Percentiles rank a stretch among this genome's conserved stretches.
phyloP scores from a whole-genome alignment of 2,329 filamentous ascomycete genomes.

The Stachybotrys elegans region DNA sequence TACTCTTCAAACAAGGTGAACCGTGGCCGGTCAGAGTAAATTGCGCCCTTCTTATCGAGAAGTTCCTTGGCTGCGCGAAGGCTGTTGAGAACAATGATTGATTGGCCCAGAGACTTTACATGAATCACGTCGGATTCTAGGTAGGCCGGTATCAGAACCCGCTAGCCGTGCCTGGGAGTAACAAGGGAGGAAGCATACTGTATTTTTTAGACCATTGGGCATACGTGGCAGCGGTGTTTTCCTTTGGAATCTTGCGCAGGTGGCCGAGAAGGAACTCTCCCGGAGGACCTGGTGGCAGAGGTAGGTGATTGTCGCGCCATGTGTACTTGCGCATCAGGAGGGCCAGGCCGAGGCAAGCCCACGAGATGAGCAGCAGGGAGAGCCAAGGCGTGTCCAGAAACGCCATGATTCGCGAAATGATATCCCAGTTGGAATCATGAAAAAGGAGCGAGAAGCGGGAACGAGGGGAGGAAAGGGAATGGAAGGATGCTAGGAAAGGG shows the following conservation, averaged over 20 bases:
- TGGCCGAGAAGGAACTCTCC: conserved; percentile 22
- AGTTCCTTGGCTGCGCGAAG: conserved; percentile 31
- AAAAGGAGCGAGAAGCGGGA: not conserved
- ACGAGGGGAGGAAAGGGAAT: not conserved
- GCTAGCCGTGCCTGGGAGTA: not conserved
- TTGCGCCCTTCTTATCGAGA: conserved; percentile 36
- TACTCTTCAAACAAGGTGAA: conserved; percentile 34
- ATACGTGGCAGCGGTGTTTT: conserved; percentile 19
- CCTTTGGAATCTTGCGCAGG: conserved; percentile 19
- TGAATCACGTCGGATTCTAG: conserved; percentile 26
- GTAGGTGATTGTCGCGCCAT: too few relatives aligned
- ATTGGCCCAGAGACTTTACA: conserved; percentile 22
- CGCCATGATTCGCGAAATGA: not conserved
- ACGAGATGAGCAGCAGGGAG: not conserved
- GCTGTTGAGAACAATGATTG: conserved; percentile 23
- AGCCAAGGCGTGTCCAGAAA: not conserved
- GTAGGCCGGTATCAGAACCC: not conserved
- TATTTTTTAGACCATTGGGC: conserved; percentile 20
- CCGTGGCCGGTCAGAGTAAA: conserved; percentile 37
- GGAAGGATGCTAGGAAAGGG: not conserved
- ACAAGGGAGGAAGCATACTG: conserved; percentile 10
- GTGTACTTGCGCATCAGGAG: too few relatives aligned
- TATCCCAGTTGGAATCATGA: not conserved
- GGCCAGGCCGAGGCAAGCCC: not conserved
- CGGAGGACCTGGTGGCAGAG: conserved; percentile 21